These are phyloP conservation scores for Rhexocercosporidium sp. DNA, from an alignment of 2,329 filamentous ascomycete species.

Conservation along the genomic window DNA sequence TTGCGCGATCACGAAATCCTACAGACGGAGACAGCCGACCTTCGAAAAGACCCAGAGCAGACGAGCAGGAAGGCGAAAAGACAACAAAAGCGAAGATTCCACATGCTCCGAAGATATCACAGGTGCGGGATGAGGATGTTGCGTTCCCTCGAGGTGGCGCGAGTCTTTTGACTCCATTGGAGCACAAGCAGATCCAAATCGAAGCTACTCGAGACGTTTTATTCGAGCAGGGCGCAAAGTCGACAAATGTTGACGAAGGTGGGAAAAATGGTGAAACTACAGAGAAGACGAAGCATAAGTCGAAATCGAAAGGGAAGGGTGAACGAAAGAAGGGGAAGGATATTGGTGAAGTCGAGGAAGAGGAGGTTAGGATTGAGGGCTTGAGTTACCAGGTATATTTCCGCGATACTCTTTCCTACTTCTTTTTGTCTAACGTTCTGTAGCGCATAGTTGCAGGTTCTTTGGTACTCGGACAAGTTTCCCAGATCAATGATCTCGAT, in stretches of 20 bases:
- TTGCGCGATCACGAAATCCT: slow-evolving; percentile 39
- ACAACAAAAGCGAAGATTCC: slow-evolving; percentile 29
- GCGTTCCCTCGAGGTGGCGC: slow-evolving; percentile 92
- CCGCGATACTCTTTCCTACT: not conserved
- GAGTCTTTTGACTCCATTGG: slow-evolving; percentile 87
- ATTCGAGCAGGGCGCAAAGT: slow-evolving; percentile 73
- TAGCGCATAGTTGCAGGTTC: slow-evolving; percentile 86
- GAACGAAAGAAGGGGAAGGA: slow-evolving; percentile 58
- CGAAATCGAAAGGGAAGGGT: slow-evolving; percentile 56
- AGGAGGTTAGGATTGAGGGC: slow-evolving; percentile 76
- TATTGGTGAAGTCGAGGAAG: slow-evolving; percentile 52
- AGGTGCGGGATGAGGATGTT: slow-evolving; percentile 77
- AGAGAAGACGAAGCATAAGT: slow-evolving; percentile 58
- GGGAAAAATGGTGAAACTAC: slow-evolving; percentile 35
- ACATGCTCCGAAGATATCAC: slow-evolving; percentile 44
- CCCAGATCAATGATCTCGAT: slow-evolving; percentile 78
- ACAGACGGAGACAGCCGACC: slow-evolving; percentile 35
- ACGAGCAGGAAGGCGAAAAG: slow-evolving; percentile 33
- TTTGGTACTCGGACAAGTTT: slow-evolving; percentile 85
- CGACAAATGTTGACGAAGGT: slow-evolving; percentile 47
- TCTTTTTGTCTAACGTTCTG: slow-evolving; percentile 43
- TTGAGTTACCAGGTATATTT: slow-evolving; percentile 81
- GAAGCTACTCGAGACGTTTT: slow-evolving; percentile 91
- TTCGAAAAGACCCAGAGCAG: slow-evolving; percentile 38
- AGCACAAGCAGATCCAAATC: slow-evolving; percentile 95